Conservation (phyloP, 139 green algal species). For the Chlorella sp. region DNA sequence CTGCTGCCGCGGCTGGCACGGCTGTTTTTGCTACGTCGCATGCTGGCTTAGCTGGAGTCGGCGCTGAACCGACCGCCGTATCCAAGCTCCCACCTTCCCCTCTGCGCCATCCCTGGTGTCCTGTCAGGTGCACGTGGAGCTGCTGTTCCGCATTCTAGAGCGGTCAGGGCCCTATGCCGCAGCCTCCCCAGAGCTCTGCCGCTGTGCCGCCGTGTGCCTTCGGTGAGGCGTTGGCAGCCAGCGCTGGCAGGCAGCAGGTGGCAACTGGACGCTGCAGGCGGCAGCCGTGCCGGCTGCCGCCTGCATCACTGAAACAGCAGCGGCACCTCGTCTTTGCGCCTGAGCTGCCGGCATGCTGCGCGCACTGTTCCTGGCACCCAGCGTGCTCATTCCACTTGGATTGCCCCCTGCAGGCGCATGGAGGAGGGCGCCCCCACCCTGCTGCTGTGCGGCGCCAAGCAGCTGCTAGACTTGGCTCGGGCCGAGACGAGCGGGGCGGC, state of each 20-base stretch:
- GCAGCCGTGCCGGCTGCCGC: too few species aligned
- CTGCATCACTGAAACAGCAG: too few species aligned
- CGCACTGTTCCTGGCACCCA: too few species aligned
- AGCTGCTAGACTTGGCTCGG: conserved; percentile 26
- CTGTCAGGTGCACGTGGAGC: conserved; percentile 23
- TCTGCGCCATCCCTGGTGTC: too few species aligned
- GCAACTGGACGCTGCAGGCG: too few species aligned
- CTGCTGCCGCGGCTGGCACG: too few species aligned
- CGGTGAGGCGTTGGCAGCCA: background rate
- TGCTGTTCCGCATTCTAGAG: conserved; percentile 13
- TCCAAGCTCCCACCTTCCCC: too few species aligned
- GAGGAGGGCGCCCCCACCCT: conserved; percentile 22
- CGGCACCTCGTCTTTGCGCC: too few species aligned
- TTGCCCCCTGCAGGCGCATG: conserved; percentile 2
- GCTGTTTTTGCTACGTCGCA: too few species aligned
- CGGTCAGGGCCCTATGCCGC: background rate
- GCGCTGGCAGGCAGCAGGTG: background rate
- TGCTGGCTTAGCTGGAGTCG: too few species aligned
- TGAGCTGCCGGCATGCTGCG: too few species aligned
- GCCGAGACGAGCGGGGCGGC: conserved; percentile 2
- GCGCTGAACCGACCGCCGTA: too few species aligned
- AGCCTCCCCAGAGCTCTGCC: conserved; percentile 10
- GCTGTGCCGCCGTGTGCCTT: conserved; percentile 7
- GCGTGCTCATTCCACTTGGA: background rate
- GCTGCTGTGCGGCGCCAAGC: conserved; percentile 21